phyloP scores from a whole-genome alignment of 2,329 filamentous ascomycete species.

The Balansia obtecta region DNA sequence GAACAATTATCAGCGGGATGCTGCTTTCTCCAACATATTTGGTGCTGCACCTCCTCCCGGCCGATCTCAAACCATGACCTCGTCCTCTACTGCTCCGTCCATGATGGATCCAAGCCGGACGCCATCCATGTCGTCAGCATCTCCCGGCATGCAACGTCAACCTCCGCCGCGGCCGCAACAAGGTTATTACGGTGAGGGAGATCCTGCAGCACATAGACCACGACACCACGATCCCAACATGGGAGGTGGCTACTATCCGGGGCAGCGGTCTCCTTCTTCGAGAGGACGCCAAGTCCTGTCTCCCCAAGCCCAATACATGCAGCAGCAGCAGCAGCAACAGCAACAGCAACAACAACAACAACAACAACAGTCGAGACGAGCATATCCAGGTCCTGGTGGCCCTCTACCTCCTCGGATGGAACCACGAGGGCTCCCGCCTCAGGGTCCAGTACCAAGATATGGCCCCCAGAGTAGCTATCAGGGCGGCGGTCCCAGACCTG shows the following conservation, averaged over 20 bases:
- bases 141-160: conserved; percentile 44
- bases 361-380: conserved; percentile 28
- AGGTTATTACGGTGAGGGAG: conserved; percentile 23
- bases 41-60: conserved; percentile 75
- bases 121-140: conserved; percentile 58
- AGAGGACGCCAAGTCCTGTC: conserved; percentile 30
- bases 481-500: conserved; percentile 49
- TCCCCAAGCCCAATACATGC: conserved; percentile 33
- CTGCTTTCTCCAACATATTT: conserved; percentile 93
- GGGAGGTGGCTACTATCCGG: conserved; percentile 40
- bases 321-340: conserved; percentile 28
- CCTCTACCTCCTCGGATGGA: conserved; percentile 55
- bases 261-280: conserved; percentile 39
- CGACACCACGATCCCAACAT: conserved; percentile 25
- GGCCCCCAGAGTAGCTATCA: conserved; percentile 49
- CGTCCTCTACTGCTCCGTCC: conserved; percentile 47
- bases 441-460: conserved; percentile 24
- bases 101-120: conserved; percentile 53
- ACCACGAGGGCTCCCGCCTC: conserved; percentile 39
- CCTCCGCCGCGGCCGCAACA: conserved; percentile 46
- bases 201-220: conserved; percentile 15
- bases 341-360: too few relatives aligned
- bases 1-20: conserved; percentile 66
- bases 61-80: conserved; percentile 91
- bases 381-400: conserved; percentile 29